Conservation (phyloP, 129 eudicot genomes). For the Ambrosia trifida region DNA sequence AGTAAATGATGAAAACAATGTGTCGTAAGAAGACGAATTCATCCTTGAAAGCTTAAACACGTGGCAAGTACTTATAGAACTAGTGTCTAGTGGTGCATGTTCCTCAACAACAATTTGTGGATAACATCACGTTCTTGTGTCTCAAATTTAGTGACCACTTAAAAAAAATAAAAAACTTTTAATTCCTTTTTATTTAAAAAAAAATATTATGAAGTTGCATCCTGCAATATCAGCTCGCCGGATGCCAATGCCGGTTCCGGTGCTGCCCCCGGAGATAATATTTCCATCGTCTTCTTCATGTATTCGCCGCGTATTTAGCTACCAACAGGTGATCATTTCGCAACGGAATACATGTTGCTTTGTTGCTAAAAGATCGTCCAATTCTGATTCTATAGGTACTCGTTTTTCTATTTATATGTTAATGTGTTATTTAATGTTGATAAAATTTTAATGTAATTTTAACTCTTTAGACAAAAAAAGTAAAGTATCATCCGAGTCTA, state of each 20-base stretch:
- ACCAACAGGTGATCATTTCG: conserved; percentile 13
- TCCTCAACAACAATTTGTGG: neutral
- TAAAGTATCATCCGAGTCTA: too few species aligned
- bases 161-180: too few species aligned
- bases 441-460: neutral
- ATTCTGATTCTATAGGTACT: conserved; percentile 9
- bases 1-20: neutral
- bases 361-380: conserved; percentile 8
- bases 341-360: conserved; percentile 11
- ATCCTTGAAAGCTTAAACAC: neutral
- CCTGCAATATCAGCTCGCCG: neutral
- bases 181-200: neutral
- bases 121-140: neutral
- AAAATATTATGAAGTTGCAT: neutral
- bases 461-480: neutral
- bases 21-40: neutral
- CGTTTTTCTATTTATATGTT: neutral
- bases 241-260: neutral
- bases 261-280: neutral
- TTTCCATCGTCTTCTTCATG: conserved; percentile 22
- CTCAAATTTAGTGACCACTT: neutral
- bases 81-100: conserved; percentile 11
- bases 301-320: neutral
- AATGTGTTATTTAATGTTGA: too few species aligned
- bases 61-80: neutral